Evolutionary conservation across 208 protist species (phyloP), one percentile per base, ranked within the genome.

Genomic region (Baffinella frigidus): DNA sequence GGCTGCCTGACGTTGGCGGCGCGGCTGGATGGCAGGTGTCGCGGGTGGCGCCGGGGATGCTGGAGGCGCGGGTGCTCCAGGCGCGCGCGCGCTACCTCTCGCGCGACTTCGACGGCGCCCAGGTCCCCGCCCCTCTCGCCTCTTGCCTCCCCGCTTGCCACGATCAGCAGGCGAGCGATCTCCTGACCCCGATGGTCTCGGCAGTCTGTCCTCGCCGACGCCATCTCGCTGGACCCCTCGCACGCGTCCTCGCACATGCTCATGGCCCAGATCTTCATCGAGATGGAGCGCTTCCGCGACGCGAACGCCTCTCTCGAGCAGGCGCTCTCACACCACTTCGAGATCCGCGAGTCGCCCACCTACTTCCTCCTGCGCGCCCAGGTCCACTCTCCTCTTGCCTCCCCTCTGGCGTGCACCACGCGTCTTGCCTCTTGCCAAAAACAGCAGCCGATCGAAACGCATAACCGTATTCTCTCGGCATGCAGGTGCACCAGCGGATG

Each of bases 281-380:
- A 87, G 50, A 45, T 87, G 41, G 77, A 43, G 20, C 43, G 77
- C 10, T 87, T 87, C 77, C 43, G 50, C 20, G 77, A 87, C 41
- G 77, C 77, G 5, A 61, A 3, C 77, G 3, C 77, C 4, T 87
- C 77, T 1, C 77, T 87, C 38, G 77, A 87, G 33, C 71, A 80
- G 71, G 71, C 71, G 36, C 71, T 80, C 7, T 80, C 71, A 24
- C 27, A 43, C 10, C 36, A 41, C 7, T 87, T 45, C 39, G 41
- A 87, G 77, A 61, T 87, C 41, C 77, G 77, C 33, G 77, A 87
- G 50, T 87, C 77, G 77, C 77, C 77, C 7, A 67, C 38, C 33
- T 87, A 87, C 50, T 87, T 87, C 77, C 77, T 87, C 77, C 77
- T 87, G 27, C 43, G 50, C 48, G 50, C 48, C 41, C 2, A 39